These are phyloP conservation scores for Phytophthora crassamura DNA, from an alignment of 352 stramenopile genomes.

Conservation along the genomic window DNA sequence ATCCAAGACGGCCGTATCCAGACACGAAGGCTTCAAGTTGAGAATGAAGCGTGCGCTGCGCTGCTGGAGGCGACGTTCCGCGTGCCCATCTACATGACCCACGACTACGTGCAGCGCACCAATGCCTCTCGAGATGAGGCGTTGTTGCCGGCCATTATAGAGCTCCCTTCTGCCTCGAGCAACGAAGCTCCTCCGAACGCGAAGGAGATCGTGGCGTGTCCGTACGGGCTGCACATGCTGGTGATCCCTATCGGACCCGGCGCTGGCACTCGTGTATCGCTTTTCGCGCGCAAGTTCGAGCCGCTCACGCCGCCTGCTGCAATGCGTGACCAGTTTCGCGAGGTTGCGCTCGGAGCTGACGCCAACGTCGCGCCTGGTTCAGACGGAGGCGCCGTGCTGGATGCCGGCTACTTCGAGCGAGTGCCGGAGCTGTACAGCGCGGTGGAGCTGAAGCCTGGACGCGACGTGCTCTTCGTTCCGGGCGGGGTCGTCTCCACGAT, in stretches of 20 bases:
- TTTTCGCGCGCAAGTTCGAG: conserved; percentile 43
- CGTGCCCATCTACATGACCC: conserved; percentile 58
- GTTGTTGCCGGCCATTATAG: conserved; percentile 48
- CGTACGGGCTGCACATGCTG: conserved; percentile 70
- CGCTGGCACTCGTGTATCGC: conserved; percentile 18
- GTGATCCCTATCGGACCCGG: conserved; percentile 27
- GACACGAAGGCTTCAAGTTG: conserved; percentile 27
- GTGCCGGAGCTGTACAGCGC: conserved; percentile 23
- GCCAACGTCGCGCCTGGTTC: conserved; percentile 15
- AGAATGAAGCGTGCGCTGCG: conserved; percentile 38
- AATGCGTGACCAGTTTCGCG: conserved; percentile 14
- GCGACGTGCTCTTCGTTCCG: conserved; percentile 62
- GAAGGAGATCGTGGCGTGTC: conserved; percentile 49
- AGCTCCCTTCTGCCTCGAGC: conserved; percentile 6
- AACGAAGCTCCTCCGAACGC: neutral
- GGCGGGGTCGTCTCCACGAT: conserved; percentile 42
- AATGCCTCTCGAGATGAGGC: conserved; percentile 39
- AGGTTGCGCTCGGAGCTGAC: conserved; percentile 37
- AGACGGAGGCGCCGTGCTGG: conserved; percentile 24
- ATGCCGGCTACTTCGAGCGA: conserved; percentile 25
- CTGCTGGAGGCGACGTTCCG: conserved; percentile 50
- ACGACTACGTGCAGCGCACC: conserved; percentile 78
- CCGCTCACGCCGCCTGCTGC: conserved; percentile 22
- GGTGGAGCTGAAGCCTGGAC: conserved; percentile 24
- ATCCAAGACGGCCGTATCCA: conserved; percentile 1